Percentiles rank a stretch among this genome's conserved stretches.
Evolutionary conservation across 768 basidiomycete genomes (phyloP).

Genomic region (Mrakia blollopis): DNA sequence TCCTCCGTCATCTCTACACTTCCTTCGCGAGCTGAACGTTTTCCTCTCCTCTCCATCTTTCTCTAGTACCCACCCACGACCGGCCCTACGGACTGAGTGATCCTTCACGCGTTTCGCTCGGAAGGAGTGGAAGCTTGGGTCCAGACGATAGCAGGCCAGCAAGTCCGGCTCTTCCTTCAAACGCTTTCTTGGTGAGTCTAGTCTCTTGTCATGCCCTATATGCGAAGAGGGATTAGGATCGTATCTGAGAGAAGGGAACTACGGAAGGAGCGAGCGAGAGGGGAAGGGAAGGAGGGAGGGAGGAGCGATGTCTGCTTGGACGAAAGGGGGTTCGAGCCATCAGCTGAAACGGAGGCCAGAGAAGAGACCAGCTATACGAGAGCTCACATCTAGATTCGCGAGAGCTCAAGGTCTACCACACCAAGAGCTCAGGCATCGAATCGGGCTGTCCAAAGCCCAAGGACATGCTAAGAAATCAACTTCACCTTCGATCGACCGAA

Average conservation of each 20-base stretch:
- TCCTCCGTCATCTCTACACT: not conserved
- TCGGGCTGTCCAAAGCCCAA: no score
- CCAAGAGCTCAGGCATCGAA: no score
- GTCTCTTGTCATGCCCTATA: not conserved
- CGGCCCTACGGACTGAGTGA: conserved; percentile 4
- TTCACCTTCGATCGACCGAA: not conserved
- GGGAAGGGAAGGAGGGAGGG: not conserved
- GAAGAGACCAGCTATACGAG: not conserved
- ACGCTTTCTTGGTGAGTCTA: conserved; percentile 22
- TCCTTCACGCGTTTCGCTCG: conserved; percentile 25
- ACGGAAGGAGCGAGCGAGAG: no score
- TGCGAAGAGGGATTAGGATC: not conserved
- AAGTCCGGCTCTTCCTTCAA: conserved; percentile 26
- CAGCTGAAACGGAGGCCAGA: no score
- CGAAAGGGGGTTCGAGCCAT: conserved; percentile 1
- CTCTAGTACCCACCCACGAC: conserved; percentile 7
- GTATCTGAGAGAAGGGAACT: no score
- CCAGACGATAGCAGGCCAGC: conserved; percentile 18
- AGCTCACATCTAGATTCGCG: no score
- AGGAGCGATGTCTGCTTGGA: not conserved
- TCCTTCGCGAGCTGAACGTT: not conserved
- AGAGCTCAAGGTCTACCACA: not conserved
- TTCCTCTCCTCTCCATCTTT: not conserved
- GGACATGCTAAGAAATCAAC: not conserved
- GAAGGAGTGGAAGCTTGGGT: conserved; percentile 8